Conservation (phyloP, 257 asterid species). For the Avicennia marina region DNA sequence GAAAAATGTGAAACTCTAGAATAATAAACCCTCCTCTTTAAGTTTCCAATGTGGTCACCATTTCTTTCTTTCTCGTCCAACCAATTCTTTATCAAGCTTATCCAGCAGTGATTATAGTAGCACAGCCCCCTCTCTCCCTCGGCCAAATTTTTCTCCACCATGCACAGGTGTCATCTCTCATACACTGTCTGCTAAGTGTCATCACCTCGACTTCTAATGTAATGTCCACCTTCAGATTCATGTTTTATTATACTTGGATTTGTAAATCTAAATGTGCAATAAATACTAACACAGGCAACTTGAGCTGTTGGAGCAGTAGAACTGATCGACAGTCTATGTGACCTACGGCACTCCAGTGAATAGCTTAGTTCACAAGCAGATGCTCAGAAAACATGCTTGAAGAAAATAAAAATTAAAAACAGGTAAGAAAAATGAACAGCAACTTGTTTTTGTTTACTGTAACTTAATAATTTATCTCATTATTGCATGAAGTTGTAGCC, state of each 20-base stretch:
- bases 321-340: not conserved
- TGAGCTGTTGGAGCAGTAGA: not conserved
- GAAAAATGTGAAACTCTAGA: too few relatives aligned
- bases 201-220: not conserved
- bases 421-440: not conserved
- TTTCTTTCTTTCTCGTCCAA: too few relatives aligned
- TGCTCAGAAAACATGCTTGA: not conserved
- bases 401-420: not conserved
- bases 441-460: not conserved
- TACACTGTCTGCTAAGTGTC: not conserved
- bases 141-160: too few relatives aligned
- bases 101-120: too few relatives aligned
- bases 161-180: too few relatives aligned
- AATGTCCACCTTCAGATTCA: not conserved
- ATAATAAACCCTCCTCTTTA: too few relatives aligned
- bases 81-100: too few relatives aligned
- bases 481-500: not conserved
- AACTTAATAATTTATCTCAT: not conserved
- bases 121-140: too few relatives aligned
- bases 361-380: constrained; percentile 7
- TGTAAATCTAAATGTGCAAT: too few relatives aligned
- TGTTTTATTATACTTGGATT: not conserved
- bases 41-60: too few relatives aligned
- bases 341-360: not conserved
- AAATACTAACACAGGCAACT: too few relatives aligned